A percentile compares a stretch with the other conserved stretches of the same genome.
phyloP scores from a whole-genome alignment of 331 rosid genomes.

The Quercus phellos region DNA sequence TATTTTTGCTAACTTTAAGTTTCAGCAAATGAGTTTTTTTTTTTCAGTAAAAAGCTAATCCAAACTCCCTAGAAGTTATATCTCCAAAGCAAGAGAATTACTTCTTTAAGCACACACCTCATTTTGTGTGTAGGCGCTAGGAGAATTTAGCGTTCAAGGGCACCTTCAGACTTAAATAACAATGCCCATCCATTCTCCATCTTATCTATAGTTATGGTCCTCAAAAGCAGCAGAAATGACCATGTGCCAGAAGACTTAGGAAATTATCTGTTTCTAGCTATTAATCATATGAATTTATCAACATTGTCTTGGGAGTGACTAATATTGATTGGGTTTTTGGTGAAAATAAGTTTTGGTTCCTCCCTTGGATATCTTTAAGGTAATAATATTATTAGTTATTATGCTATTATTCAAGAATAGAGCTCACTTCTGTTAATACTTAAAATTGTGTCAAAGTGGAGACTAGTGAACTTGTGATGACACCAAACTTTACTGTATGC shows the following conservation, averaged over 20 bases:
- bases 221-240: background rate
- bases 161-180: background rate
- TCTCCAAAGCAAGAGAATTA: background rate
- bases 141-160: background rate
- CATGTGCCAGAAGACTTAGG: background rate
- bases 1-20: no score
- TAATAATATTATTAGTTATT: background rate
- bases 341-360: background rate
- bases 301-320: no score
- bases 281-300: background rate
- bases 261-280: background rate
- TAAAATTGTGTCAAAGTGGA: background rate
- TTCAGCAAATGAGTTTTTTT: no score
- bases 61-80: no score
- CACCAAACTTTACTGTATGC: background rate
- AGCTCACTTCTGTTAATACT: background rate
- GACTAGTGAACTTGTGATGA: background rate
- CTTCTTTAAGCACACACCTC: no score
- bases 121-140: no score
- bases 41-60: no score
- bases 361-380: background rate
- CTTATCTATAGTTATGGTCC: background rate
- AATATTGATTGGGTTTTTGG: background rate
- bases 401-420: background rate
- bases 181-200: no score